A percentile compares a stretch with the other conserved stretches of the same genome.
phyloP scores from a whole-genome alignment of 2,329 filamentous ascomycete genomes.

The Cladosporium oxysporum region DNA sequence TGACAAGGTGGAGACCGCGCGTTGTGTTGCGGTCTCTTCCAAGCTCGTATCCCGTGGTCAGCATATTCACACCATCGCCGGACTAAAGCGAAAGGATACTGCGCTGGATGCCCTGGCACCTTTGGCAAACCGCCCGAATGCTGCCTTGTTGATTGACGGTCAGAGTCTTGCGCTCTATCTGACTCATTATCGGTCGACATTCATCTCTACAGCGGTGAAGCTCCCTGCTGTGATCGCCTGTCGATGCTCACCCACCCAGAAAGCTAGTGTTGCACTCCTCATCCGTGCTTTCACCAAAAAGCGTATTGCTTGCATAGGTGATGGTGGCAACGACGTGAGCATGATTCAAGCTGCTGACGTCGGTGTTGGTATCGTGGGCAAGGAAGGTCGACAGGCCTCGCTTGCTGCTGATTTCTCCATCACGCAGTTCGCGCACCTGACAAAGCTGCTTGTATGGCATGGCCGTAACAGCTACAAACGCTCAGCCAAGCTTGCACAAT shows the following conservation, averaged over 20 bases:
- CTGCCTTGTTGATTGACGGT: conserved; percentile 91
- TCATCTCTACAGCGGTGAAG: conserved; percentile 83
- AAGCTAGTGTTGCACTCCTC: conserved; percentile 87
- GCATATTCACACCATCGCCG: conserved; percentile 87
- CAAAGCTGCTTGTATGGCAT: conserved; percentile 98
- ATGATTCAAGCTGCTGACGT: conserved; percentile 99
- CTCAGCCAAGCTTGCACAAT: conserved; percentile 91
- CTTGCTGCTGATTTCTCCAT: conserved; percentile 96
- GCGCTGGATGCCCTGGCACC: conserved; percentile 89
- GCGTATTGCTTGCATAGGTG: conserved; percentile 94
- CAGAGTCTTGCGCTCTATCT: conserved; percentile 85
- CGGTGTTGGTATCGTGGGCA: conserved; percentile 95
- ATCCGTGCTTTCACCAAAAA: conserved; percentile 93
- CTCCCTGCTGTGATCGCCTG: conserved; percentile 93
- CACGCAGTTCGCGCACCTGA: conserved; percentile 90
- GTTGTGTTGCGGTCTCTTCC: conserved; percentile 92
- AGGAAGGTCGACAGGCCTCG: conserved; percentile 92
- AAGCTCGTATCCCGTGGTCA: conserved; percentile 92
- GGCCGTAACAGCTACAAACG: conserved; percentile 97
- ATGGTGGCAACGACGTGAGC: conserved; percentile 96
- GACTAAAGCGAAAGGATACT: conserved; percentile 73
- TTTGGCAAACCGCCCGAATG: conserved; percentile 77
- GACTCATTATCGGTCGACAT: conserved; percentile 76
- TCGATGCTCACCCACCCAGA: conserved; percentile 94
- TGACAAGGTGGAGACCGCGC: conserved; percentile 96